Conservation (phyloP, 306 rosid genomes). For the Hylodesmum podocarpum region DNA sequence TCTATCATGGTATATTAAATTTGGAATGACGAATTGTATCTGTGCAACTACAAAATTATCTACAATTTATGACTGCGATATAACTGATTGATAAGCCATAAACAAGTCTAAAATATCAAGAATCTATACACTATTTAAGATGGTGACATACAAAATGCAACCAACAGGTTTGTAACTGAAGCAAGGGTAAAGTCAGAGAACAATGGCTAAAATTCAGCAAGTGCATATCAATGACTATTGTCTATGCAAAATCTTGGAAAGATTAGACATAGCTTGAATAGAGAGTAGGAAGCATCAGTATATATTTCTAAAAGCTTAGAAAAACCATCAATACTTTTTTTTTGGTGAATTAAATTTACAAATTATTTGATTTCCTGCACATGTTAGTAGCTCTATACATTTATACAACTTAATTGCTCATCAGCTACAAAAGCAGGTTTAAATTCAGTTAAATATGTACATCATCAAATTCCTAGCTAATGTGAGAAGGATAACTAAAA, state of each 20-base stretch:
- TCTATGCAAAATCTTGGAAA: too few relatives aligned
- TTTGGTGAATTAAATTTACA: not conserved
- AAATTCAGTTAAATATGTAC: not conserved
- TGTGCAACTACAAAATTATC: not conserved
- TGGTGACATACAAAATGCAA: not conserved
- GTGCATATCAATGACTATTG: conserved; percentile 7
- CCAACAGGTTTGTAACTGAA: not conserved
- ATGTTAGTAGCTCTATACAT: not conserved
- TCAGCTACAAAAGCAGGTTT: not conserved
- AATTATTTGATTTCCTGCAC: not conserved
- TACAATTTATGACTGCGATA: not conserved
- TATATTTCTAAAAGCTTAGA: conserved; percentile 17
- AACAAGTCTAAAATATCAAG: not conserved
- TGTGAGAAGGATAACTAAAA: not conserved
- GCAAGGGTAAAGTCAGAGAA: not conserved
- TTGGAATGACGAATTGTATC: not conserved
- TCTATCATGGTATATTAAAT: not conserved
- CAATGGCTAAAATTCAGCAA: not conserved
- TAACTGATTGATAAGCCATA: not conserved
- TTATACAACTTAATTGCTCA: not conserved
- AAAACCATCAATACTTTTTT: not conserved
- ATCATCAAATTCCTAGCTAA: not conserved
- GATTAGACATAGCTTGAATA: not conserved
- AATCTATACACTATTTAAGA: not conserved
- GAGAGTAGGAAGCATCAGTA: not conserved